Conservation (phyloP, 2,329 filamentous ascomycete species). For the Aspergillus piperis region DNA sequence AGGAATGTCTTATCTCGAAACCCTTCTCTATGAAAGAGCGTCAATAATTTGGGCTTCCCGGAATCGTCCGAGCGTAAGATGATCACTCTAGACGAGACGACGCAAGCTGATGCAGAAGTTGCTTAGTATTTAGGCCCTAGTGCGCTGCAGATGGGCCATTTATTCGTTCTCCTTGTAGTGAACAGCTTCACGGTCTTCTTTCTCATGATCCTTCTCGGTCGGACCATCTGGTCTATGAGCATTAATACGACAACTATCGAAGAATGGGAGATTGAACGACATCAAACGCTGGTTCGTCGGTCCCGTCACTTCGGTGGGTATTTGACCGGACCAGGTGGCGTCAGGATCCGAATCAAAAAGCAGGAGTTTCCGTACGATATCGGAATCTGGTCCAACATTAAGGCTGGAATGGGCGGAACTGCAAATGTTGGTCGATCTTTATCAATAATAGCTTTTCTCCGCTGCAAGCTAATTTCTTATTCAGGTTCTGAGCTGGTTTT, state of each 20-base stretch:
- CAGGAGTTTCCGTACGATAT: constrained; percentile 69
- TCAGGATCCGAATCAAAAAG: constrained; percentile 54
- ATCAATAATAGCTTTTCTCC: no score
- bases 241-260: constrained; percentile 66
- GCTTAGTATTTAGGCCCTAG: constrained; percentile 60
- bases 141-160: constrained; percentile 52
- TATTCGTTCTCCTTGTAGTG: constrained; percentile 56
- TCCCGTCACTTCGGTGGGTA: constrained; percentile 57
- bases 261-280: constrained; percentile 60
- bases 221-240: constrained; percentile 57
- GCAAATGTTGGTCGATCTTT: constrained; percentile 41
- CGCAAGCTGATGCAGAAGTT: background rate
- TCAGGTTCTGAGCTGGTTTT: constrained; percentile 58
- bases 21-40: constrained; percentile 54
- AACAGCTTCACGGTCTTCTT: constrained; percentile 62
- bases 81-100: background rate
- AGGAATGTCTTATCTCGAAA: constrained; percentile 60
- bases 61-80: constrained; percentile 58
- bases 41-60: constrained; percentile 58
- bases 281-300: constrained; percentile 48
- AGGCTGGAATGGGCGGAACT: constrained; percentile 59
- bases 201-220: constrained; percentile 56
- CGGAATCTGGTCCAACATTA: constrained; percentile 62
- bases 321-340: constrained; percentile 59
- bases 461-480: background rate